phyloP scores from a whole-genome alignment of 805 yeast genomes.

The Hanseniaspora vineae region DNA sequence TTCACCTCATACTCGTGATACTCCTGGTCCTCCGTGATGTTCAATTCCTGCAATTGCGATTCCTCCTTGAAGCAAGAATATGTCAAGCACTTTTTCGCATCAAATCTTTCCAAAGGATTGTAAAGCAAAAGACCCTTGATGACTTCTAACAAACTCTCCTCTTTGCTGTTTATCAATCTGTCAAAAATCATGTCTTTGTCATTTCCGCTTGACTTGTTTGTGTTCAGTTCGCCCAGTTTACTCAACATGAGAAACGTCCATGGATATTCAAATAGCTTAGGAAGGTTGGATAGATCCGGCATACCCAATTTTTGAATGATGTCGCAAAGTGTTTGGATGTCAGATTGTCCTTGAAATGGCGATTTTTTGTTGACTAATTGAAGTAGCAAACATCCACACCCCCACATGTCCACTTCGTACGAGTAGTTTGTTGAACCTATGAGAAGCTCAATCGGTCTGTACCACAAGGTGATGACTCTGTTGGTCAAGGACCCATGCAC shows the following conservation, averaged over 20 bases:
- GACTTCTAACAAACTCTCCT: conserved; percentile 34
- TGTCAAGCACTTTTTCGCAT: conserved; percentile 55
- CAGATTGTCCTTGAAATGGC: conserved; percentile 79
- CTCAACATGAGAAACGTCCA: conserved; percentile 56
- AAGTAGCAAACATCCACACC: conserved; percentile 80
- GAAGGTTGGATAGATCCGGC: conserved; percentile 65
- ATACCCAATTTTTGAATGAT: conserved; percentile 83
- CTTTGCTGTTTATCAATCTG: not conserved
- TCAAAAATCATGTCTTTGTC: not conserved
- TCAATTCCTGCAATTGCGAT: conserved; percentile 33
- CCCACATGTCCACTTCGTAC: conserved; percentile 91
- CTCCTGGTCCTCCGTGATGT: conserved; percentile 55
- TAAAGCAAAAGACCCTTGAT: conserved; percentile 50
- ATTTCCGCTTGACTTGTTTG: not conserved
- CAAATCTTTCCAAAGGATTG: conserved; percentile 56
- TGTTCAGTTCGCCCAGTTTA: conserved; percentile 39
- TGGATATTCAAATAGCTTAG: conserved; percentile 63
- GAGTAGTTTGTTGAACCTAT: conserved; percentile 87
- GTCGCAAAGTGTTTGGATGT: conserved; percentile 64
- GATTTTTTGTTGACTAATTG: conserved; percentile 71
- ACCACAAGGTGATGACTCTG: conserved; percentile 93
- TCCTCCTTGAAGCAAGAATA: conserved; percentile 56
- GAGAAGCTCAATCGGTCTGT: conserved; percentile 88
- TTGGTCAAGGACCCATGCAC: conserved; percentile 73
- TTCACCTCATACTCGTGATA: conserved; percentile 98